Base-by-base conservation (phyloP, 768 basidiomycete species). In the Xanthoconium stramineum region DNA sequence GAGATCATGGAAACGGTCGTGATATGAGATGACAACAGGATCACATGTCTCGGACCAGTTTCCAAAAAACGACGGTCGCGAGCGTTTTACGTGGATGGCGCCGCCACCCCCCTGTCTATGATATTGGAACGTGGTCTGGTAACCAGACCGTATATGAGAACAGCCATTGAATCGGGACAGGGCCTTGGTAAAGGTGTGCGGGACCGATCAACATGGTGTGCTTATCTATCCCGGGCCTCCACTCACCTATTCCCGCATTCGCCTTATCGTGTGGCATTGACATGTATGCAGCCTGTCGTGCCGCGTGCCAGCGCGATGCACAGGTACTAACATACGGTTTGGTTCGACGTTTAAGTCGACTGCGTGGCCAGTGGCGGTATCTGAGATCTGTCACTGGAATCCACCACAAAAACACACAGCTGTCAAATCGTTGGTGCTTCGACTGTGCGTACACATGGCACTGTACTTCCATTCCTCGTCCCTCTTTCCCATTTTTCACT, bases 361-460 rank as follows among this genome's bases (percentile, higher is more conserved):
- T 24, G 24, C 24, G 24, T 24, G 24, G 24, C 24, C 24, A 24
- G 3, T 11, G 28, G 24, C 28, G 32, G 12, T 19, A 51, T 53
- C 37, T 38, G 9, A 48, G 24, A 47, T 47, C n/a, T 24, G 24
- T 24, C 24, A 24, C 24, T 24, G 0, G 33, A 47, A n/a, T 24
- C 46, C 46, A 20, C 33, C 13, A 33, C 50, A 14, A 17, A 28
- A 14, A 33, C 38, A 19, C 56, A 50, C 50, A 39, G 29, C 28
- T 47, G 48, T 51, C 60, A 44, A 4, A 5, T n/a, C 14, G 45
- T n/a, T 47, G 20, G 30, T 20, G 20, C 43, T 42, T 52, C 47
- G 52, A 58, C 51, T 43, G n/a, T 51, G 50, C 45, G 24, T 40
- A 45, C 57, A 45, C 53, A 57, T 60, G 59, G 45, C 20, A 29